Conservation (phyloP, 257 asterid genomes). For the Solanum boliviense region DNA sequence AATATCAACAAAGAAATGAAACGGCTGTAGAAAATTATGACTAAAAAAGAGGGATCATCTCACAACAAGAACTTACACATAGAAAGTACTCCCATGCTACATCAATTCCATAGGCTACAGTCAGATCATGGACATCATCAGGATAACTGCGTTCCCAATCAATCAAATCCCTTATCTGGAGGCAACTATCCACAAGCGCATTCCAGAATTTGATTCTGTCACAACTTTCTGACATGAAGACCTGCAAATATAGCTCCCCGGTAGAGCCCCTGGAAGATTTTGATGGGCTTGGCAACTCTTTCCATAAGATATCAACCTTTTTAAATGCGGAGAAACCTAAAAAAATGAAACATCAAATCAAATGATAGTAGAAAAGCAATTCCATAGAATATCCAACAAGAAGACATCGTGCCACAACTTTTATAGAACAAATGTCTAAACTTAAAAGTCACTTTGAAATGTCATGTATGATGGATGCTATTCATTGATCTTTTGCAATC, state of each 20-base stretch:
- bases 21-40: background rate
- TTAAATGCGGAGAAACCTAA: constrained; percentile 58
- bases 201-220: constrained; percentile 62
- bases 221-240: constrained; percentile 57
- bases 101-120: constrained; percentile 58
- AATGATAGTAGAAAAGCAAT: background rate
- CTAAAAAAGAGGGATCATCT: background rate
- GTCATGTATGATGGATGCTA: background rate
- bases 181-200: constrained; percentile 43
- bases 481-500: background rate
- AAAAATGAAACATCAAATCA: background rate
- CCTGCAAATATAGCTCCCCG: constrained; percentile 53
- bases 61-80: constrained; percentile 39
- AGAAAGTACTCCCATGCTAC: constrained; percentile 55
- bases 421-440: background rate
- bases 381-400: background rate
- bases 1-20: background rate
- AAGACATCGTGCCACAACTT: background rate
- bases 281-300: constrained; percentile 29
- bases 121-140: constrained; percentile 56
- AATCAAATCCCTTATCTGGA: constrained; percentile 44
- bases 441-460: background rate
- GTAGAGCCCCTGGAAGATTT: constrained; percentile 29
- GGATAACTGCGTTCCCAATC: constrained; percentile 98
- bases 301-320: constrained; percentile 87